Base-by-base conservation (phyloP, 148 eudicot genomes). In the Dianthus caryophyllus region DNA sequence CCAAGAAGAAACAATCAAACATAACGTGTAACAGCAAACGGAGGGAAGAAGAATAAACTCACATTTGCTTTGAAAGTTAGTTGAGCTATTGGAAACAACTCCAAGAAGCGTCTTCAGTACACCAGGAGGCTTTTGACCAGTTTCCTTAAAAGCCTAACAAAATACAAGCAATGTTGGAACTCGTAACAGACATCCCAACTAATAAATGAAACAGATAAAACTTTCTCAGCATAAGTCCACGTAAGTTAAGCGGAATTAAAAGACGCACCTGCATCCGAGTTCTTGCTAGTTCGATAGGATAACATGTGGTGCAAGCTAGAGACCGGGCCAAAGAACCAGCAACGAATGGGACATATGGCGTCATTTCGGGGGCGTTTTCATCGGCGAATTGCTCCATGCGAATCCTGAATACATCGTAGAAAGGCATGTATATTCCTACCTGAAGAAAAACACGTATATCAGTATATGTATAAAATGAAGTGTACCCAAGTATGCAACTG, bases 391-490 rank as follows among this genome's bases (percentile, higher is more conserved):
- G 84, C 75, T 83, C 87, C 74, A 91, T 73, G 43, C 61, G 67
- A 66, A 81, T 75, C 43, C 87, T 85, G 61, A 91, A 88, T 63
- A 88, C 76, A 81, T 91, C 97, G 64, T 91, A 91, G 77, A 82
- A 87, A n/a, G 97, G 97, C 75, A 91, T 69, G 67, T 91, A 91
- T 76, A 91, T 91, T 31, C 90, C 97, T 36, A 91, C 97, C 97
- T 91, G 83, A 46, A 51, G 24, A 15, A 76, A 25, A 49, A 33
- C 68, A 61, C 30, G 21, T 31, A 43, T 10, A 9, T 16, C 6
- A 0, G 4, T 12, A 44, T 4, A 43, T 22, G 8, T 18, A 30
- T 51, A 53, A 31, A 27, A 73, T n/a, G 1, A 31, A 31, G 14
- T 17, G 31, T 17, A 78, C 65, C 15, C 29, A 30, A 48, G 27